Base-by-base conservation (phyloP, 768 basidiomycete genomes). In the Suillus occidentalis region DNA sequence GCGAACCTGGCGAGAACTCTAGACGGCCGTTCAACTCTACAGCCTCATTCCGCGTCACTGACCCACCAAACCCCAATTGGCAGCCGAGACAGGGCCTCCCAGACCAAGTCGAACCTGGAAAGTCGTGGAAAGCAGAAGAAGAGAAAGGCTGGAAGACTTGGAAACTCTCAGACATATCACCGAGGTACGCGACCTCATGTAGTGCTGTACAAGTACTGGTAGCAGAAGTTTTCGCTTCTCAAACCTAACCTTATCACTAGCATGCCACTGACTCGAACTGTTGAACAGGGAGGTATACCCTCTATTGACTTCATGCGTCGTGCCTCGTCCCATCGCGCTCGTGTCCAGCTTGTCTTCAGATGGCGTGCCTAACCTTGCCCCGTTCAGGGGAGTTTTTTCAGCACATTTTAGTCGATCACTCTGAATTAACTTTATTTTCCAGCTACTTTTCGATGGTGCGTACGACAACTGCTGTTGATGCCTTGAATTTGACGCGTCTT, bases 251-350 rank as follows among this genome's bases (percentile, higher is more conserved):
- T 70, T 69, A 61, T 65, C 63, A n/a, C 1, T 50, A 31, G 69
- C 66, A 69, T 63, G 60, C 65, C 28, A 70, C 71, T 70, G 64
- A 75, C 75, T 74, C 60, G 66, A 31, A 37, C 45, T 67, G 61
- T 52, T 43, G 49, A 31, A 42, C 65, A 77, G 78, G 53, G 69
- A 73, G 63, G 69, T 78, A 62, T 87, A 89, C 72, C 78, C 77
- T 34, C 70, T 89, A 63, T 69, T 89, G 69, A 86, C 83, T 12
- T 85, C 84, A 60, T 84, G 83, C 10, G 81, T 90, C 63, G 73
- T 85, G 14, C 90, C 89, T 22, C 82, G 91, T 45, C 89, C 89
- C 14, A 84, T 91, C 60, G 89, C 87, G 2, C 83, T 91, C 66
- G 83, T 90, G 43, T 89, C 88, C 14, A 83, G 88, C 9, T 64